Base-by-base conservation (phyloP, 352 stramenopile genomes). In the Phytophthora ramorum region DNA sequence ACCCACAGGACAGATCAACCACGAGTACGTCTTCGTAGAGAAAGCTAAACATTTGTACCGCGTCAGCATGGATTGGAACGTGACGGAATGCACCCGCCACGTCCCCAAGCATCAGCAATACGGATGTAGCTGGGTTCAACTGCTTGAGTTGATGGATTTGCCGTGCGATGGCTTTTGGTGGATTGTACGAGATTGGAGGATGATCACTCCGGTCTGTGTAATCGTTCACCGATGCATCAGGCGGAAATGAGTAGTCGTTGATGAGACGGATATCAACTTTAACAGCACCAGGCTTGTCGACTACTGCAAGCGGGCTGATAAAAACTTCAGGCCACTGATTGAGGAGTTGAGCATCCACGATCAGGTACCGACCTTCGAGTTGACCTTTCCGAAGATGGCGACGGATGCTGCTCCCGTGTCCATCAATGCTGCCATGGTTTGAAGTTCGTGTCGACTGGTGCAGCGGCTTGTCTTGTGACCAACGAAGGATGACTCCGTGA, bases 31-130 rank as follows among this genome's bases (percentile, higher is more conserved):
- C 51, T 3, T 63, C 53, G 47, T 64, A 66, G 2, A 26, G 1
- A 17, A 68, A 62, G 2, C 43, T 10, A 26, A 68, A 68, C 59
- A 62, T 62, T 44, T 61, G 41, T 34, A 68, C 51, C 17, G 34
- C 5, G 0, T 44, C 43, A 4, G 51, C 61, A 26, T 65, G 10
- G 7, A 81, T 40, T 0, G 61, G 52, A 7, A 78, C 60, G 49
- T 81, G 61, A 3, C 61, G 54, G 20, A 73, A 81, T 4, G 69
- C 64, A 16, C 65, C 64, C 1, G 70, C 22, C 17, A 71, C 62
- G 32, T 78, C 73, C 2, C 70, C 73, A 0, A 69, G 22, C 49
- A 78, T 67, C 8, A 79, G 12, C 7, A 47, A 40, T 10, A 76
- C 52, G 7, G 0, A 34, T 51, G 51, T 44, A 26, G 35, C 3